Evolutionary conservation across 1,284 basidiomycete species (phyloP), one percentile per base, ranked within the genome.

Genomic region (Neonothopanus nambi): DNA sequence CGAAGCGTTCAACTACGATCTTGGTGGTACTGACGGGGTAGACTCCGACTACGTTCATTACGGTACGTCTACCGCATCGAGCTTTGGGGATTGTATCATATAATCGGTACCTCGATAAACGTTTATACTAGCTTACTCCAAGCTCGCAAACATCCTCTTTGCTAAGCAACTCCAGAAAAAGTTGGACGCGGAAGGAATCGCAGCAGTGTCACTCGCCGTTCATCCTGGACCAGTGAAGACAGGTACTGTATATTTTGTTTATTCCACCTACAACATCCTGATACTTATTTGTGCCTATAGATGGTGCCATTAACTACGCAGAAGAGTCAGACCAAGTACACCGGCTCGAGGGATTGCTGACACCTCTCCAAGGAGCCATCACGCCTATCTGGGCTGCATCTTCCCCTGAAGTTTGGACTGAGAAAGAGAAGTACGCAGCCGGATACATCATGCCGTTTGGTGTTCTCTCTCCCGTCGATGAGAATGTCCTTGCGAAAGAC

Each of bases 221-320:
- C 67, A 63, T 63, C 74, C 59, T 58, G 77, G 70, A 23, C 47
- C 59, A 8, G 75, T 81, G 35, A 68, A 76, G 54, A 81, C 78
- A 69, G 43, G 51, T 46, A 41, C n/a, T 50, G 12, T 35, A 17
- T 30, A 30, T 18, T 30, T 43, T 30, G 13, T 11, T 33, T 17
- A 13, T 15, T 2, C 30, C 15, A 5, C 28, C 2, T 38, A 23
- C 18, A n/a, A 44, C 5, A 6, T 13, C 13, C 5, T 39, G 8
- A 20, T 18, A 5, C 12, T n/a, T n/a, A n/a, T n/a, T 15, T 33
- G 15, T n/a, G 4, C 21, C 7, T 4, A 47, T 23, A 54, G 52
- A 49, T 20, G 52, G 52, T 13, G n/a, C 47, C 3, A 42, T 54
- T n/a, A 38, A 36, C 11, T 49, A 24, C 18, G 18, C 28, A 15